A percentile compares a stretch with the other conserved stretches of the same genome.
Conservation (phyloP, 2,329 filamentous ascomycete genomes). For the Hymenoscyphus linearis region DNA sequence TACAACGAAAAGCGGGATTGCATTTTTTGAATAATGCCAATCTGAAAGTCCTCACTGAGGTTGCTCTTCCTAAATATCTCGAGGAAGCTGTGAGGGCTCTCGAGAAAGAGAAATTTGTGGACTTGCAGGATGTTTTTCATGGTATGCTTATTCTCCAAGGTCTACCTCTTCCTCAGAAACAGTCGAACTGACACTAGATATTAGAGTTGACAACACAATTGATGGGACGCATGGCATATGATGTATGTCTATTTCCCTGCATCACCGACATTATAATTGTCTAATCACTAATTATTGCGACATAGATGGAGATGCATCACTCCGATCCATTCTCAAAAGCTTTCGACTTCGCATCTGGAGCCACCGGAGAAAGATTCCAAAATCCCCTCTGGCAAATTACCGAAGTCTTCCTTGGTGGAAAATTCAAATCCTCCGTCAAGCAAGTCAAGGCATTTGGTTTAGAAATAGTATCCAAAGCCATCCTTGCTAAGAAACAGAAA, state of each 20-base stretch:
- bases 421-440: slow-evolving; percentile 44
- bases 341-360: slow-evolving; percentile 58
- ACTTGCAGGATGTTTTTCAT: slow-evolving; percentile 56
- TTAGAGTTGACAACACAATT: slow-evolving; percentile 54
- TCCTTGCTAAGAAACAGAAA: slow-evolving; percentile 35
- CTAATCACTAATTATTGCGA: no score
- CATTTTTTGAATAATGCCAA: slow-evolving; percentile 55
- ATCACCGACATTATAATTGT: not conserved
- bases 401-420: slow-evolving; percentile 45
- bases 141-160: slow-evolving; percentile 22
- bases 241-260: slow-evolving; percentile 33
- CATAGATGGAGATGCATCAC: slow-evolving; percentile 58
- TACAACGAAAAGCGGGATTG: slow-evolving; percentile 57
- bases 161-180: not conserved
- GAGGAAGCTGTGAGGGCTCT: slow-evolving; percentile 35
- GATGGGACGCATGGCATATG: slow-evolving; percentile 65
- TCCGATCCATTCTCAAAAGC: slow-evolving; percentile 54
- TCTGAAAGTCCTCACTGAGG: slow-evolving; percentile 50
- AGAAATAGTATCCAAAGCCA: slow-evolving; percentile 51
- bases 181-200: not conserved
- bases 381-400: slow-evolving; percentile 59
- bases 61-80: slow-evolving; percentile 51
- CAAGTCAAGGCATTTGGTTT: slow-evolving; percentile 51
- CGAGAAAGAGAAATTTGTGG: slow-evolving; percentile 34
- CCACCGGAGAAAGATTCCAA: slow-evolving; percentile 57